Evolutionary conservation across 306 rosid genomes (phyloP), one percentile per base, ranked within the genome.

Genomic region (Lupinus albus): DNA sequence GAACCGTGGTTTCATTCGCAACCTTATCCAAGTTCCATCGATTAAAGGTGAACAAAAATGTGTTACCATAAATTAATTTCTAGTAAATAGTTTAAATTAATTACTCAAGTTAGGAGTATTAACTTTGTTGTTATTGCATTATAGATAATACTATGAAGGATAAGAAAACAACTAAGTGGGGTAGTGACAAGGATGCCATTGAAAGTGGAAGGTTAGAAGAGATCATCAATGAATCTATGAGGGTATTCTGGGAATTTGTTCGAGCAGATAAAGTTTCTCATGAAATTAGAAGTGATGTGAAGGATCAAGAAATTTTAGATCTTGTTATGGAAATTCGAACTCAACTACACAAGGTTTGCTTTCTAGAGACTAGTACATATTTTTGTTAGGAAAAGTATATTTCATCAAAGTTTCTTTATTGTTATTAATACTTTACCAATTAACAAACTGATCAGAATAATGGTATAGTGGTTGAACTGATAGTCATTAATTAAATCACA

Each of bases 21-120:
- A 76, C 33, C 84, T 89, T 64, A 85, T 89, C 21, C 96, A 85
- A 64, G 85, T 89, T 74, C 96, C 96, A 0, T 11, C 70, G 53
- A 56, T 90, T 16, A 84, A 70, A 74, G 96, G 96, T 87, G 67
- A 64, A 47, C 51, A 46, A 60, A 62, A 17, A 32, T 48, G 41
- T 14, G 50, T 30, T 30, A 30, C 35, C 58, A 15, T 25, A 8
- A 8, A 14, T 64, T 64, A 15, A 18, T 2, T 55, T 32, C 4
- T 38, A 30, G 7, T 50, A 5, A 17, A 39, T 30, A 9, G 5
- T 64, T 18, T 18, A 45, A 38, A 1, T 6, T 36, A 0, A 20
- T 20, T 20, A 20, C 3, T 25, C 14, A 20, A 53, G 30, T 20
- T 5, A 21, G 53, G 14, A 53, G 42, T 21, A 25, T 32, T 33